phyloP scores from a whole-genome alignment of 352 stramenopile genomes.

The Globisporangium canariense region DNA sequence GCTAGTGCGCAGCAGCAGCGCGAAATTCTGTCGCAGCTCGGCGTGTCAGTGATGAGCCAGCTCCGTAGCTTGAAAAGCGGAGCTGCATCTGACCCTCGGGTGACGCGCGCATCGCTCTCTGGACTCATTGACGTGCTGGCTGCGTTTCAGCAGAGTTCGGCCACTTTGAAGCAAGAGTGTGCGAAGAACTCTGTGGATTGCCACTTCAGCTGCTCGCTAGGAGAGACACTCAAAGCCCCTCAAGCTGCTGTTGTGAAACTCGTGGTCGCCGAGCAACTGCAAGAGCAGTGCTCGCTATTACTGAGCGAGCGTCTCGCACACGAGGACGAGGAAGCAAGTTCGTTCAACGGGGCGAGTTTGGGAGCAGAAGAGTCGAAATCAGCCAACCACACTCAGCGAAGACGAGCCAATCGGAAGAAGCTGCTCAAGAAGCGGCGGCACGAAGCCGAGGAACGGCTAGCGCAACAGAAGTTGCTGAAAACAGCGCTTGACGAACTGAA shows the following conservation, averaged over 20 bases:
- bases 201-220: slow-evolving; percentile 43
- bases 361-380: slow-evolving; percentile 7
- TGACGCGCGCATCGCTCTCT: not conserved
- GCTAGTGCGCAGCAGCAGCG: slow-evolving; percentile 17
- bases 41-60: slow-evolving; percentile 17
- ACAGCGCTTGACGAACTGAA: slow-evolving; percentile 42
- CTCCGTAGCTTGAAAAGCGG: slow-evolving; percentile 10
- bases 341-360: not conserved
- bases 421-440: slow-evolving; percentile 58
- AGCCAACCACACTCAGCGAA: slow-evolving; percentile 46
- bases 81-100: not conserved
- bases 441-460: slow-evolving; percentile 27
- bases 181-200: slow-evolving; percentile 23
- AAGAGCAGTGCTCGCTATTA: slow-evolving; percentile 66
- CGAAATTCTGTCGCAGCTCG: slow-evolving; percentile 12
- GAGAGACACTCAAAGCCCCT: slow-evolving; percentile 33
- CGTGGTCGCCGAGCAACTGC: slow-evolving; percentile 68
- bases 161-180: not conserved
- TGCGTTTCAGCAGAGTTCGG: slow-evolving; percentile 3
- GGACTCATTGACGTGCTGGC: slow-evolving; percentile 10
- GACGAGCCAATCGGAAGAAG: slow-evolving; percentile 64
- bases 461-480: slow-evolving; percentile 40
- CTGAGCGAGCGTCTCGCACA: slow-evolving; percentile 51
- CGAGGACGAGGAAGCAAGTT: slow-evolving; percentile 30
- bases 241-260: slow-evolving; percentile 59